A percentile compares a stretch with the other conserved stretches of the same genome.
Conservation (phyloP, 2,329 filamentous ascomycete species). For the Fusarium clavum region DNA sequence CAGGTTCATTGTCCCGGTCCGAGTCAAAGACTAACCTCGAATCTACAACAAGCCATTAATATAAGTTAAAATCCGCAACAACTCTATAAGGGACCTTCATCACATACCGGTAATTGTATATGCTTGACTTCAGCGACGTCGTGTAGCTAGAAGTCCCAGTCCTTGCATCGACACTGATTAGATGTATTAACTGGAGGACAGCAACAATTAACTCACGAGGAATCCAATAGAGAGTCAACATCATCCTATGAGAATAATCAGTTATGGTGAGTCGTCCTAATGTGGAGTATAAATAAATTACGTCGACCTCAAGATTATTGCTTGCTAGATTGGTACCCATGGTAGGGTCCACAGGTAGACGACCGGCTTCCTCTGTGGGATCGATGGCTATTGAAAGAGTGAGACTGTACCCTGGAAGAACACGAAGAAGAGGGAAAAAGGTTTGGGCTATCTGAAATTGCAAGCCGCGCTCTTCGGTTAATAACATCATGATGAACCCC, state of each 20-base stretch:
- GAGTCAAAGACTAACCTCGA: constrained; percentile 6
- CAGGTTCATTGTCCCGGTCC: fast-evolving
- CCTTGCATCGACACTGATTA: not conserved
- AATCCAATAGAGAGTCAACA: not conserved
- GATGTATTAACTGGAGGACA: fast-evolving
- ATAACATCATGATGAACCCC: not conserved
- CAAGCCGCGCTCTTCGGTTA: not conserved
- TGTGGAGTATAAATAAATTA: too few species aligned
- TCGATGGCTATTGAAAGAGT: not conserved
- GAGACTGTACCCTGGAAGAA: fast-evolving
- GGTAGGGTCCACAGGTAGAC: too few species aligned
- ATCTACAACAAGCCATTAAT: not conserved
- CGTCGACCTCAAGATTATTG: constrained; percentile 1
- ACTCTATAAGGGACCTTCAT: too few species aligned
- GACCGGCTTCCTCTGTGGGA: not conserved
- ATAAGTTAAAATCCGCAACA: too few species aligned
- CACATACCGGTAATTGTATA: constrained; percentile 21
- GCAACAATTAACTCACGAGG: not conserved
- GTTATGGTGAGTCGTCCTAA: too few species aligned
- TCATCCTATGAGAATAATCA: not conserved
- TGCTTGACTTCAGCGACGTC: constrained; percentile 28
- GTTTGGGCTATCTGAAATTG: too few species aligned
- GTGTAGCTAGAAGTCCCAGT: constrained; percentile 14
- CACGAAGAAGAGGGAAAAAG: fast-evolving
- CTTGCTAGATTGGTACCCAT: not conserved